Percentiles rank a stretch among this genome's conserved stretches.
These are phyloP conservation scores for Saraca asoca DNA, from an alignment of 331 rosid genomes.

Conservation along the genomic window DNA sequence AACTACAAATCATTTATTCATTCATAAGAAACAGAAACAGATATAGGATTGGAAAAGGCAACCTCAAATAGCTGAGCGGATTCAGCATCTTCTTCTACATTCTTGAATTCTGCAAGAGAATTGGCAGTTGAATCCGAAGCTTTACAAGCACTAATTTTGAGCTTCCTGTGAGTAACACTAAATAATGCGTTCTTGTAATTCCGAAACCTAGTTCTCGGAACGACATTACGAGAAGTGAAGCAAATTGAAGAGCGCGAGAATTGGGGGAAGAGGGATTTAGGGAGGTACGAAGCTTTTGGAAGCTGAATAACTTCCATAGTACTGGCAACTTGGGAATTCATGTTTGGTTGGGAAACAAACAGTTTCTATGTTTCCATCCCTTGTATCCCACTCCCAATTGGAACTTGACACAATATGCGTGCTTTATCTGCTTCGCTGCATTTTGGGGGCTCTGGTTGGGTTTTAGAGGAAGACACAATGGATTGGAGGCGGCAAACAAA, in stretches of 20 bases:
- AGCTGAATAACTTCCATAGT: conserved; percentile 43
- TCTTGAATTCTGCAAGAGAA: conserved; percentile 32
- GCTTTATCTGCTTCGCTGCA: conserved; percentile 32
- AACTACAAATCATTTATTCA: no score
- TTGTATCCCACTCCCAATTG: conserved; percentile 1
- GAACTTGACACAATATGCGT: background rate
- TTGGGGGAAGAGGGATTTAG: conserved; percentile 44
- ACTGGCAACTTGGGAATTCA: conserved; percentile 50
- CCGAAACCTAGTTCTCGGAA: conserved; percentile 33
- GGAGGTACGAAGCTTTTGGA: conserved; percentile 43
- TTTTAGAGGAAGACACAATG: background rate
- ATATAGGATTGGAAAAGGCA: background rate
- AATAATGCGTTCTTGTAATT: conserved; percentile 4
- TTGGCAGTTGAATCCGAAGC: conserved; percentile 48
- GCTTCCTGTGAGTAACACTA: conserved; percentile 29
- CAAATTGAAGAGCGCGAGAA: conserved; percentile 34
- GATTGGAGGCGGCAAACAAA: no score
- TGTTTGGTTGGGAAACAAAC: conserved; percentile 35
- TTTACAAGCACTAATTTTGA: conserved; percentile 37
- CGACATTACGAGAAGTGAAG: conserved; percentile 30
- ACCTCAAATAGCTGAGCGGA: conserved; percentile 84
- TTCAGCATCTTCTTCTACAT: conserved; percentile 55
- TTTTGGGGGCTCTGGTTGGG: conserved; percentile 7
- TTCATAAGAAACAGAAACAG: background rate
- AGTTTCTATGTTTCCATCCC: conserved; percentile 6